phyloP scores from a whole-genome alignment of 768 basidiomycete genomes.

The Nidula microcarpa region DNA sequence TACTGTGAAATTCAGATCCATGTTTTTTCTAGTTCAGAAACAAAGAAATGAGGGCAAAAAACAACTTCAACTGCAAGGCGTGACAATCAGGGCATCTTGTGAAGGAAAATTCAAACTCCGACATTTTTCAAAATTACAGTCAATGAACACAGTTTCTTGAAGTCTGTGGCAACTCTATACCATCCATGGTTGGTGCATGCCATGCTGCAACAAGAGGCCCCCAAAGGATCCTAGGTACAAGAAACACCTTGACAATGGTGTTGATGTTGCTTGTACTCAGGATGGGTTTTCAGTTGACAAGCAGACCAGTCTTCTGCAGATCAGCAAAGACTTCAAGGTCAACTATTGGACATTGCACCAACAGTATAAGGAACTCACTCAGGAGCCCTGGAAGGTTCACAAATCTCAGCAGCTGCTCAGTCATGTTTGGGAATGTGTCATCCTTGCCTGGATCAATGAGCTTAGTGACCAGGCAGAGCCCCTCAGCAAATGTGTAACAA shows the following conservation, averaged over 20 bases:
- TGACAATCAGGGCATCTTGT: not conserved
- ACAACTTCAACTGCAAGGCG: not conserved
- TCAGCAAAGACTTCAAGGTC: not conserved
- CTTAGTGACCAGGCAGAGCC: conserved; percentile 5
- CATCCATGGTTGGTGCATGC: no score
- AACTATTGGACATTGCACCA: conserved; percentile 2
- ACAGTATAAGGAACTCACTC: not conserved
- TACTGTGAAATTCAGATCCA: not conserved
- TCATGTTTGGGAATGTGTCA: conserved; percentile 3
- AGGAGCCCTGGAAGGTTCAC: conserved; percentile 1
- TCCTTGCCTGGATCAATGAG: conserved; percentile 12
- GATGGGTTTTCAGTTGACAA: not conserved
- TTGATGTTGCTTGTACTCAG: not conserved
- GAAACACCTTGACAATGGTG: no score
- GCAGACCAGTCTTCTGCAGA: not conserved
- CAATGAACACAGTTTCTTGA: not conserved
- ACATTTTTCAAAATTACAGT: not conserved
- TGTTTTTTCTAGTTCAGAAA: not conserved
- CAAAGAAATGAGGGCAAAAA: no score
- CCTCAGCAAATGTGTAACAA: not conserved
- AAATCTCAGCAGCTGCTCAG: conserved; percentile 8
- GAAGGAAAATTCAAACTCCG: not conserved
- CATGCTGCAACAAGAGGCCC: not conserved
- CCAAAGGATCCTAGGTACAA: not conserved
- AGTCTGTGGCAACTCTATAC: no score